Evolutionary conservation across 139 green algal species (phyloP).

Genomic region (Chlorella ohadii): DNA sequence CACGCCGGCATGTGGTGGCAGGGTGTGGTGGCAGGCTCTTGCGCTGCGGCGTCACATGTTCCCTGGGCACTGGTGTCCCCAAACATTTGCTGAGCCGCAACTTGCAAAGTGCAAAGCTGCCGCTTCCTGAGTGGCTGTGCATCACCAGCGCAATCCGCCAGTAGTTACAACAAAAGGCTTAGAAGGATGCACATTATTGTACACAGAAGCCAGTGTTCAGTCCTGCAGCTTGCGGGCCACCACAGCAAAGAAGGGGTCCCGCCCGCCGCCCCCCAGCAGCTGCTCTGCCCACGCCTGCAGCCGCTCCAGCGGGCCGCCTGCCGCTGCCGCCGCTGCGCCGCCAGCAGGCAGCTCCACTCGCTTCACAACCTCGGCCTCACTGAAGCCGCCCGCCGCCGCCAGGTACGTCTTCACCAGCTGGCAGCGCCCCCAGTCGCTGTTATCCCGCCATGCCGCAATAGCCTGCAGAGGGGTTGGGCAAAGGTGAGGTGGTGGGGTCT

Average conservation of each 20-base stretch:
- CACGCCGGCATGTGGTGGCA: neutral
- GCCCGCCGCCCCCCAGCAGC: slow-evolving; percentile 30
- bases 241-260: slow-evolving; percentile 87
- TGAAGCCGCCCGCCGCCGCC: slow-evolving; percentile 73
- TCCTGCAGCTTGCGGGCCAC: slow-evolving; percentile 59
- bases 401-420: slow-evolving; percentile 85
- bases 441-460: slow-evolving; percentile 82
- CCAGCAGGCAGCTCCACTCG: slow-evolving; percentile 45
- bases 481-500: too few relatives aligned
- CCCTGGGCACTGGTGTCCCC: too few relatives aligned
- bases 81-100: too few relatives aligned
- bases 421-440: slow-evolving; percentile 64
- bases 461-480: slow-evolving; percentile 44
- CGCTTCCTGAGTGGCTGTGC: too few relatives aligned
- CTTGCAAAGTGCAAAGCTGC: too few relatives aligned
- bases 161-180: too few relatives aligned
- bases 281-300: slow-evolving; percentile 27
- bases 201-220: too few relatives aligned
- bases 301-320: slow-evolving; percentile 23
- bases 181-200: too few relatives aligned
- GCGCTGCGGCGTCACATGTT: too few relatives aligned
- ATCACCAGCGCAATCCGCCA: too few relatives aligned
- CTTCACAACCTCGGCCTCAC: slow-evolving; percentile 63
- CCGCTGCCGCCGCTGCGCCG: neutral
- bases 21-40: neutral